Conservation (phyloP, 306 rosid species). For the Pterocarpus santalinus region DNA sequence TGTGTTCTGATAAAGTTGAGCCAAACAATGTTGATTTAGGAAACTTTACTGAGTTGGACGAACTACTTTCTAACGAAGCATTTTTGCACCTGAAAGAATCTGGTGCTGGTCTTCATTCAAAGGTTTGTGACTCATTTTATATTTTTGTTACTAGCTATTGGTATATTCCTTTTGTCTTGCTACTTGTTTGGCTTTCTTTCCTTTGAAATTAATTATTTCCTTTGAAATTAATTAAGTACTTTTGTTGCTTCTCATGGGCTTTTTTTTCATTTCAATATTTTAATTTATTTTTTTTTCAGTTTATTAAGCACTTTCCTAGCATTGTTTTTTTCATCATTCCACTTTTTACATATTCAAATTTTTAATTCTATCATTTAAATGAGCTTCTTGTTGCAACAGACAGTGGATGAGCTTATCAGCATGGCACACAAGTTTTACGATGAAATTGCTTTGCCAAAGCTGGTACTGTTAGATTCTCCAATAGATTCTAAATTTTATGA, state of each 20-base stretch:
- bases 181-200: background rate
- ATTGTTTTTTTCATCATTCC: background rate
- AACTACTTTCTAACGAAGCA: slow-evolving; percentile 70
- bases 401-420: slow-evolving; percentile 73
- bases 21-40: slow-evolving; percentile 52
- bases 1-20: slow-evolving; percentile 52
- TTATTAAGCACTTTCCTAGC: too few relatives aligned
- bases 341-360: background rate
- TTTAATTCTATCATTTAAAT: slow-evolving; percentile 39
- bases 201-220: background rate
- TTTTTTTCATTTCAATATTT: background rate
- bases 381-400: slow-evolving; percentile 64
- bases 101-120: slow-evolving; percentile 84
- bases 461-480: slow-evolving; percentile 62
- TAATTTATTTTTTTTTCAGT: background rate
- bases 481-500: slow-evolving; percentile 18
- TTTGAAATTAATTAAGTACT: background rate
- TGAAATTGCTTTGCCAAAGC: slow-evolving; percentile 90
- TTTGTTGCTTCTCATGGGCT: background rate
- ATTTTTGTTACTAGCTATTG: slow-evolving; percentile 1
- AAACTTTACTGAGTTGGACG: slow-evolving; percentile 61
- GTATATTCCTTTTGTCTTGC: background rate
- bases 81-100: slow-evolving; percentile 72
- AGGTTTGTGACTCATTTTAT: slow-evolving; percentile 62
- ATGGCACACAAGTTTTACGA: slow-evolving; percentile 86